Evolutionary conservation across 768 basidiomycete genomes (phyloP), one percentile per base, ranked within the genome.

Genomic region (Amanita jacksonii): DNA sequence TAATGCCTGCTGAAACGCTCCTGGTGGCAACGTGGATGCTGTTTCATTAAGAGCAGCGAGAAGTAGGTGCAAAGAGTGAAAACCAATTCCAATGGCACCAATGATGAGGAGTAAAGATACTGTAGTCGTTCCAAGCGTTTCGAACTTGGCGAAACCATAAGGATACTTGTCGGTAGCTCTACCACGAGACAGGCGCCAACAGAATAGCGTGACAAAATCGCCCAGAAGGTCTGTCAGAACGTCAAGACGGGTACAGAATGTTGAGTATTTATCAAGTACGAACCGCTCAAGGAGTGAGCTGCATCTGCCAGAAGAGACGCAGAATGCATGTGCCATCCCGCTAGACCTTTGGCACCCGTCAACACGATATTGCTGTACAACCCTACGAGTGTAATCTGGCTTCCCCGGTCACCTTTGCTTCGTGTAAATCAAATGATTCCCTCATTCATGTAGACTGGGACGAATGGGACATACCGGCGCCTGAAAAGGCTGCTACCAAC

Each of bases 221-320:
- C 88, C 91, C 45, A 93, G 62, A 15, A 94, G 67, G 62, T 92
- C 85, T 85, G 55, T 8, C 8, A 22, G 43, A 47, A 56, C 48
- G 12, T 44, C 44, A 48, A 27, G 36, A 30, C 32, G 20, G 42
- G 40, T 47, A 34, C 22, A 5, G 16, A n/a, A 28, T 31, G 4
- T 24, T 40, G 28, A 27, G 5, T 16, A 38, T 18, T 39, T 25
- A 13, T 38, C 42, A 43, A 24, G 27, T 24, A 72, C 81, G 51
- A 51, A 87, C 86, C 90, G 55, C 86, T 87, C 49, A 88, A 48
- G 0, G 86, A 89, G 58, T 99, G 94, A 18, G 87, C 93, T 0
- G 93, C 92, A 53, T 97, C 94, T 3, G 94, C 94, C 12, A 98
- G 70, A 33, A 98, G 66, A 0, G 89, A 80, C 6, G 91, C 90